Percentiles rank a stretch among this genome's conserved stretches.
Evolutionary conservation across 306 rosid genomes (phyloP).

Genomic region (Sesbania bispinosa): DNA sequence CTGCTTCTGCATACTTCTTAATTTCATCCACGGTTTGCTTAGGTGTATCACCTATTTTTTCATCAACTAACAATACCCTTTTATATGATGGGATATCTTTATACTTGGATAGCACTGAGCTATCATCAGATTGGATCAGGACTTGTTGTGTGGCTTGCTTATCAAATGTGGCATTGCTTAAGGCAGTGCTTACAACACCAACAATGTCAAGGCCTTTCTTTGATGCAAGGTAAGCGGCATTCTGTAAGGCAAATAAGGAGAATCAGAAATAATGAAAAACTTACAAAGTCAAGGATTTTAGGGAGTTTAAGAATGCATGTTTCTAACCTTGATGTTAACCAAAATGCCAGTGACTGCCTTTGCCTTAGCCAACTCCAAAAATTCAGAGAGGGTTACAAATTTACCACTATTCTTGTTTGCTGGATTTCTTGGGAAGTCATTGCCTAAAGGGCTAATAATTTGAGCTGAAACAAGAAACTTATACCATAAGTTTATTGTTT

Average conservation of each 20-base stretch:
- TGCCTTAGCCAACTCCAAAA: constrained; percentile 67
- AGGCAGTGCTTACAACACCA: constrained; percentile 37
- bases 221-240: constrained; percentile 71
- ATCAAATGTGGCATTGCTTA: constrained; percentile 60
- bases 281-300: too few species aligned
- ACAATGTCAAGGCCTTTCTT: constrained; percentile 65
- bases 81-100: constrained; percentile 38
- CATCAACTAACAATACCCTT: constrained; percentile 33
- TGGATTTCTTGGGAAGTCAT: constrained; percentile 53
- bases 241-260: constrained; percentile 33
- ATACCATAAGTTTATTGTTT: not conserved
- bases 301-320: too few species aligned
- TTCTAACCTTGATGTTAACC: constrained; percentile 58
- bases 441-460: constrained; percentile 32
- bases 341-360: constrained; percentile 57
- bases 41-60: constrained; percentile 38
- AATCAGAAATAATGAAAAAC: not conserved
- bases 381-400: constrained; percentile 47
- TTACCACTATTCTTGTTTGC: constrained; percentile 55
- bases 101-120: constrained; percentile 57
- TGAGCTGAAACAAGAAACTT: constrained; percentile 50
- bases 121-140: constrained; percentile 63
- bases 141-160: constrained; percentile 59
- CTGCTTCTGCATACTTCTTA: constrained; percentile 58
- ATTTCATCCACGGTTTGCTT: constrained; percentile 43